Percentiles rank a stretch among this genome's conserved stretches.
phyloP scores from a whole-genome alignment of 345 rosid species.

The Linum tenue region DNA sequence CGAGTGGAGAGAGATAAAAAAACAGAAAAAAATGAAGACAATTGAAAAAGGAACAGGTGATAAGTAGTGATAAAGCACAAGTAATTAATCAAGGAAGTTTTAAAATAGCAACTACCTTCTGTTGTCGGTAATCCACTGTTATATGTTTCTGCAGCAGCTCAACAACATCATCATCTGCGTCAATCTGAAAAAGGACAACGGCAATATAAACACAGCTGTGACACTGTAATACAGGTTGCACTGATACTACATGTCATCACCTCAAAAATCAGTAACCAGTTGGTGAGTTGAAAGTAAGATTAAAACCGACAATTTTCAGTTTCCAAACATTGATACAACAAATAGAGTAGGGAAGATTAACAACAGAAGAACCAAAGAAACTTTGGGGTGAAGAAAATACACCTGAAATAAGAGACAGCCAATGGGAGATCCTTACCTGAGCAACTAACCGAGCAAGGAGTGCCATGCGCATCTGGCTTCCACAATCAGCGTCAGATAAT shows the following conservation, averaged over 20 bases:
- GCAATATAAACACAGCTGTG: background rate
- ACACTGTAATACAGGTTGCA: background rate
- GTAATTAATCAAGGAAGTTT: background rate
- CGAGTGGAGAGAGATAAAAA: conserved; percentile 8
- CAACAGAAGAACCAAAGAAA: background rate
- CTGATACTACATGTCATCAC: background rate
- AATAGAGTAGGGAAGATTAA: background rate
- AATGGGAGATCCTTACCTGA: conserved; percentile 38
- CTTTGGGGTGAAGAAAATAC: background rate
- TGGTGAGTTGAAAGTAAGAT: background rate
- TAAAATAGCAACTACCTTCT: conserved; percentile 49
- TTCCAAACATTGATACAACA: background rate
- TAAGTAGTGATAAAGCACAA: no score
- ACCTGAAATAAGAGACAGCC: background rate
- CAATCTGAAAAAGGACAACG: conserved; percentile 42
- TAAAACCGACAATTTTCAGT: background rate
- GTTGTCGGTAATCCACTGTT: conserved; percentile 53
- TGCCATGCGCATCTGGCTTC: conserved; percentile 45
- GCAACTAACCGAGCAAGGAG: conserved; percentile 78
- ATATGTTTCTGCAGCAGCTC: conserved; percentile 61
- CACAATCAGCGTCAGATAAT: conserved; percentile 41
- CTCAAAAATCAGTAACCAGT: background rate
- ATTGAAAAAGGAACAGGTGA: background rate
- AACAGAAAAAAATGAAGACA: background rate
- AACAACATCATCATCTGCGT: conserved; percentile 60